Evolutionary conservation across 768 basidiomycete species (phyloP), one percentile per base, ranked within the genome.

Genomic region (Suillus placidus): DNA sequence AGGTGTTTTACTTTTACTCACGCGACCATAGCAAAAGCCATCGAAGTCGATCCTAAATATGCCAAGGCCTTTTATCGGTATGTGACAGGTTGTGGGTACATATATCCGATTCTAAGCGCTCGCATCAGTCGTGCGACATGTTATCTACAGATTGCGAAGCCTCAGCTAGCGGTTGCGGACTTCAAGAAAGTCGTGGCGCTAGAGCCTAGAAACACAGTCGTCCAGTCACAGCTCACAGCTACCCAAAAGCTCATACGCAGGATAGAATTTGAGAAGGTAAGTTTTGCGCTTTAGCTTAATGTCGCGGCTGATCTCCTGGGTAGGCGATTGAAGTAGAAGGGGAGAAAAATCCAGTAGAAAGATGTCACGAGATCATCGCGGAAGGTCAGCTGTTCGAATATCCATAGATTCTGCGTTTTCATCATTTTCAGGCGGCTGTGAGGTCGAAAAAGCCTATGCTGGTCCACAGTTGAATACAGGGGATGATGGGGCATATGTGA

Each of bases 271-370:
- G 95, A 97, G 77, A 96, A 95, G 85, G 93, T 89, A 35, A 43
- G 78, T 69, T 13, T 38, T 42, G 7, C 16, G 13, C 18, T 18
- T 40, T 32, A 14, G 3, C 10, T 32, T 16, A 4, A 38, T 26
- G 6, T 42, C 18, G 18, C 4, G 6, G 40, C 58, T 60, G 16
- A 60, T 60, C 18, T 42, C 12, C 10, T 57, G 64, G 70, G 34
- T 67, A 93, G 92, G 95, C 95, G 20, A 99, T 99, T 67, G 93
- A 95, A 72, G 81, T 92, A 64, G 95, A 95, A 75, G 96, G 94
- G 63, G 94, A 95, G 73, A 90, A 94, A 74, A 85, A 84, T 60
- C 83, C 94, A 0, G 88, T 90, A 1, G 83, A 87, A 20, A 84
- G 92, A 70, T 95, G 94, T 75, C 72, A 81, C 20, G 89, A 92